These are phyloP conservation scores for Candida fluviatilis DNA, from an alignment of 805 yeast species.

Conservation along the genomic window DNA sequence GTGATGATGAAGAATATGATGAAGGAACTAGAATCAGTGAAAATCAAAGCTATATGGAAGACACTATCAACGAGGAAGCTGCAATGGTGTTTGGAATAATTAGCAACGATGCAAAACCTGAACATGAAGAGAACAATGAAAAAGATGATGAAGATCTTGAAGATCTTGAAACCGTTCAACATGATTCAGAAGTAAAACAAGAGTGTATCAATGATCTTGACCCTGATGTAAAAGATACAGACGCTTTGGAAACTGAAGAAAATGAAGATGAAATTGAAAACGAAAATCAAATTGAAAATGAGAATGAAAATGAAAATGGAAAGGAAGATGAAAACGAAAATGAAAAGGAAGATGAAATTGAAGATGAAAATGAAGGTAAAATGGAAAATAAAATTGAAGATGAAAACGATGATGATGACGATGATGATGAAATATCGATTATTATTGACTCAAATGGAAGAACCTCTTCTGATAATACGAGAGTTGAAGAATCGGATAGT, in stretches of 20 bases:
- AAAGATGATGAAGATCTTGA: background rate
- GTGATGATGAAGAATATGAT: slow-evolving; percentile 7
- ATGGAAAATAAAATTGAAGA: slow-evolving; percentile 9
- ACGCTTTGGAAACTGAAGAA: slow-evolving; percentile 2
- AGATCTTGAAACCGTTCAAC: slow-evolving; percentile 1
- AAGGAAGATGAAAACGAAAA: slow-evolving; percentile 21
- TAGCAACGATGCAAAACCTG: slow-evolving; percentile 14
- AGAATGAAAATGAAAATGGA: too few species aligned
- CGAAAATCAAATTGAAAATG: slow-evolving; percentile 13
- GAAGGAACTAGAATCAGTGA: slow-evolving; percentile 9
- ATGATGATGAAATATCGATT: slow-evolving; percentile 36
- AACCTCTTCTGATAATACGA: background rate
- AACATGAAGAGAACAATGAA: slow-evolving; percentile 8
- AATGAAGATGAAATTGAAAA: slow-evolving; percentile 2
- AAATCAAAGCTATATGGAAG: slow-evolving; percentile 8
- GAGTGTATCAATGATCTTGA: too few species aligned
- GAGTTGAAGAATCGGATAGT: background rate
- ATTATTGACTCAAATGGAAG: slow-evolving; percentile 32
- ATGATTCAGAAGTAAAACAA: background rate
- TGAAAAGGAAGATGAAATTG: slow-evolving; percentile 6
- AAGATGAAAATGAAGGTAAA: slow-evolving; percentile 11
- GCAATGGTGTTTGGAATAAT: slow-evolving; percentile 44
- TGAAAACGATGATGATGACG: slow-evolving; percentile 24
- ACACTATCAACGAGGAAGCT: slow-evolving; percentile 35
- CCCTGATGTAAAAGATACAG: too few species aligned